These are phyloP conservation scores for Chloroidium sp. DNA, from an alignment of 163 green algal species.

Conservation along the genomic window DNA sequence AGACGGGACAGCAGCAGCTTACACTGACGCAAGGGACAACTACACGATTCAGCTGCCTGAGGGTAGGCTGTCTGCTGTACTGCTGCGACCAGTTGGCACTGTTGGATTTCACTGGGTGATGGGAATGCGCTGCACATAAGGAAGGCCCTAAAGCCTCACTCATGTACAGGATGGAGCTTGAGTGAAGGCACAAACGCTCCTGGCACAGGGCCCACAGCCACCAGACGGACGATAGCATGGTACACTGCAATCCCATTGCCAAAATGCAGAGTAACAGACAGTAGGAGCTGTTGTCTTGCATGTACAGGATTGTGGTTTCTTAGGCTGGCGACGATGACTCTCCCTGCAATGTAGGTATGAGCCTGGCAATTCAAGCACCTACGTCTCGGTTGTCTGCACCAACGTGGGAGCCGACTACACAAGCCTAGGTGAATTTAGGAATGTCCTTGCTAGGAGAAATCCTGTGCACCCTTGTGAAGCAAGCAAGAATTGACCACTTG, in stretches of 20 bases:
- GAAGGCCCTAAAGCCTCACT: neutral
- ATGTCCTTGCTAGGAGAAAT: too few species aligned
- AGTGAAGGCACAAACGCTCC: too few species aligned
- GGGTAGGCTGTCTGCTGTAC: neutral
- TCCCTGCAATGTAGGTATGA: neutral
- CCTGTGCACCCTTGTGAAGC: too few species aligned
- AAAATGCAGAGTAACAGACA: neutral
- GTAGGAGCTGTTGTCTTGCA: neutral
- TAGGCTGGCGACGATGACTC: too few species aligned
- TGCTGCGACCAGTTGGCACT: too few species aligned
- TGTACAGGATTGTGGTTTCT: neutral
- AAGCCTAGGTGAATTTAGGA: slow-evolving; percentile 8
- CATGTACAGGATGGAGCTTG: neutral
- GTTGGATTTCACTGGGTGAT: too few species aligned
- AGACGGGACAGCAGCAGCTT: neutral
- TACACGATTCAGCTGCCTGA: neutral
- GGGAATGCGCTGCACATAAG: too few species aligned
- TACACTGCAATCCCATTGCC: neutral
- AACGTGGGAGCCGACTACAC: slow-evolving; percentile 29
- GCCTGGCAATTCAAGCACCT: neutral
- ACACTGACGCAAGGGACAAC: neutral
- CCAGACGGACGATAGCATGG: neutral
- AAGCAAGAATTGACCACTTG: too few species aligned
- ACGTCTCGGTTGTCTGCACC: neutral
- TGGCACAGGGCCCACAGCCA: neutral